Conservation (phyloP, 805 yeast genomes). For the Candida michaelii region DNA sequence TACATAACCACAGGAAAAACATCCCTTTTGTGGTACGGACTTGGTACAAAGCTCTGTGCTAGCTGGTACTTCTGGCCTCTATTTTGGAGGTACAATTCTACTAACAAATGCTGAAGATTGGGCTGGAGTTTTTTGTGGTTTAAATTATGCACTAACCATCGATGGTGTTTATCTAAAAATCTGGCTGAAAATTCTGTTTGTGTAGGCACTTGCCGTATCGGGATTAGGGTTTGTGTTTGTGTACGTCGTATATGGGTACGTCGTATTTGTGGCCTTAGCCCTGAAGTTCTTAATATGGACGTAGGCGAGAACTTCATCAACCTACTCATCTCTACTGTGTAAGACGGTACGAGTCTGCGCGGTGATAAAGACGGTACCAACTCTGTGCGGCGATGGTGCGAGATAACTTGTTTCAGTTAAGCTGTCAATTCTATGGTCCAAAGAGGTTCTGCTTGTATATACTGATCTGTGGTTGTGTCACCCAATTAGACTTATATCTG, state of each 20-base stretch:
- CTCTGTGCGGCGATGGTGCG: no score
- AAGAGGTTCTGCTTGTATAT: no score
- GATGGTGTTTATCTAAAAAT: conserved; percentile 19
- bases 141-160: conserved; percentile 16
- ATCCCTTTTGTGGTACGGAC: neutral
- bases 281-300: neutral
- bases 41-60: neutral
- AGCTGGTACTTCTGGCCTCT: neutral
- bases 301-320: neutral
- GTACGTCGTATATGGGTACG: neutral
- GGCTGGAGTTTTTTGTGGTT: conserved; percentile 13
- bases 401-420: no score
- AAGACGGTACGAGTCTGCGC: no score
- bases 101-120: conserved; percentile 11
- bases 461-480: no score
- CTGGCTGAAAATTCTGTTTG: neutral
- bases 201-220: conserved; percentile 5
- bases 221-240: neutral
- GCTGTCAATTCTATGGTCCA: no score
- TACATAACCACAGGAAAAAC: conserved; percentile 7
- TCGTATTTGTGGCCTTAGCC: neutral
- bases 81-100: conserved; percentile 9
- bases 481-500: no score
- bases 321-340: conserved; percentile 5
- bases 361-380: no score